These are phyloP conservation scores for Helicostylum pulchrum DNA, from an alignment of 192 early-diverging fungal species.

Conservation along the genomic window DNA sequence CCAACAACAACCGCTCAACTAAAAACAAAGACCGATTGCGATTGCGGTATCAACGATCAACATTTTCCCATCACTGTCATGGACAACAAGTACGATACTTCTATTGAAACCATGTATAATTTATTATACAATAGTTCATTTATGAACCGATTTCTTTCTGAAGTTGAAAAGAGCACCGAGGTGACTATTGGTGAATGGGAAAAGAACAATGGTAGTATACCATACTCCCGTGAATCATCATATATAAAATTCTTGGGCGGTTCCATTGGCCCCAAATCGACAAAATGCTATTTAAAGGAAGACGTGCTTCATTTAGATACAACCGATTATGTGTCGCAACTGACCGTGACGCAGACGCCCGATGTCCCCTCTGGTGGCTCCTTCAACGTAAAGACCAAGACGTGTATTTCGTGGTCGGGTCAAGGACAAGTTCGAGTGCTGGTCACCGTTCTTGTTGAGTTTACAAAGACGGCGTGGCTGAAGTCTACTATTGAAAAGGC, in stretches of 20 bases:
- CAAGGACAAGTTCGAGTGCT: slow-evolving; percentile 41
- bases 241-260: slow-evolving; percentile 41
- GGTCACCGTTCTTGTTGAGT: slow-evolving; percentile 48
- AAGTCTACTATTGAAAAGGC: slow-evolving; percentile 44
- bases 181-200: slow-evolving; percentile 39
- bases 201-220: slow-evolving; percentile 3
- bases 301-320: slow-evolving; percentile 45
- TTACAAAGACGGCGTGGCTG: slow-evolving; percentile 53
- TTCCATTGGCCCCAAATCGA: slow-evolving; percentile 52
- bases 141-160: slow-evolving; percentile 39
- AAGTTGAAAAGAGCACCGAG: slow-evolving; percentile 48
- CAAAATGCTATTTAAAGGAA: slow-evolving; percentile 52
- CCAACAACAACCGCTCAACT: background rate
- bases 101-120: slow-evolving; percentile 49
- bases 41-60: slow-evolving; percentile 40
- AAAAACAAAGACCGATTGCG: slow-evolving; percentile 42
- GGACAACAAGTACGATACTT: slow-evolving; percentile 43
- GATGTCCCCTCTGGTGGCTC: slow-evolving; percentile 56
- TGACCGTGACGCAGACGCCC: slow-evolving; percentile 52
- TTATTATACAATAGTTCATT: slow-evolving; percentile 53
- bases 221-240: slow-evolving; percentile 23
- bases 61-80: slow-evolving; percentile 47
- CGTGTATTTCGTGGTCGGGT: slow-evolving; percentile 55
- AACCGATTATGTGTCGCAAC: slow-evolving; percentile 43
- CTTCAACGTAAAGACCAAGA: slow-evolving; percentile 50